Conservation (phyloP, 2,329 filamentous ascomycete species). For the Penicillium freii region DNA sequence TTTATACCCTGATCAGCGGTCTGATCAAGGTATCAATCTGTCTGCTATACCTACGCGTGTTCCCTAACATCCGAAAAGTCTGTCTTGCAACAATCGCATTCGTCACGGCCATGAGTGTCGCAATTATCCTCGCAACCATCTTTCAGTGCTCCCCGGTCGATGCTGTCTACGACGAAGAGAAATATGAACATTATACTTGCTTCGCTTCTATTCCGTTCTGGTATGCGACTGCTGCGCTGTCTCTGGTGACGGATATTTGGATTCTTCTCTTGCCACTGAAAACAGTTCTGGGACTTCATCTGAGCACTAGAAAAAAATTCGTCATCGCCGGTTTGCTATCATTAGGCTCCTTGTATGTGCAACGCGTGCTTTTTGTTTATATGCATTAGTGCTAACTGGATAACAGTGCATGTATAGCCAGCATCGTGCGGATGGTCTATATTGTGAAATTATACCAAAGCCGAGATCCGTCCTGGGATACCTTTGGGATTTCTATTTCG, state of each 20-base stretch:
- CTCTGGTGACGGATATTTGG: slow-evolving; percentile 12
- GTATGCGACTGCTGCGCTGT: slow-evolving; percentile 6
- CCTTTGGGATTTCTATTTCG: slow-evolving; percentile 8
- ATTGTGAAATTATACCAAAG: slow-evolving; percentile 13
- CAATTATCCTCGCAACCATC: slow-evolving; percentile 10
- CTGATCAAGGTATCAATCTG: background rate
- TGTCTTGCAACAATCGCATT: slow-evolving; percentile 9
- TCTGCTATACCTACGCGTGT: background rate
- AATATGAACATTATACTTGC: background rate
- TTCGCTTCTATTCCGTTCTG: slow-evolving; percentile 6
- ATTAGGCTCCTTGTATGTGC: background rate
- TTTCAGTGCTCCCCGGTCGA: slow-evolving; percentile 7
- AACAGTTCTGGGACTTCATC: background rate
- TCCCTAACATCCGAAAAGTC: slow-evolving; percentile 1
- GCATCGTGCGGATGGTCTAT: slow-evolving; percentile 12
- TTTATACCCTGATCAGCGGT: background rate
- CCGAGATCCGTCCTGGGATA: slow-evolving; percentile 12
- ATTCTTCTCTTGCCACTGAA: slow-evolving; percentile 10
- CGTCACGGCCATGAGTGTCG: slow-evolving; percentile 11
- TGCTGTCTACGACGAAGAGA: background rate
- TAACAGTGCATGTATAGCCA: slow-evolving; percentile 13
- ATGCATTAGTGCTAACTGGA: background rate
- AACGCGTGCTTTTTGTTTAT: background rate
- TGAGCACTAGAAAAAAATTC: background rate
- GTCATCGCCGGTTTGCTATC: background rate